Evolutionary conservation across 1,139 yeast species (phyloP).

Genomic region (Pichia sp.): DNA sequence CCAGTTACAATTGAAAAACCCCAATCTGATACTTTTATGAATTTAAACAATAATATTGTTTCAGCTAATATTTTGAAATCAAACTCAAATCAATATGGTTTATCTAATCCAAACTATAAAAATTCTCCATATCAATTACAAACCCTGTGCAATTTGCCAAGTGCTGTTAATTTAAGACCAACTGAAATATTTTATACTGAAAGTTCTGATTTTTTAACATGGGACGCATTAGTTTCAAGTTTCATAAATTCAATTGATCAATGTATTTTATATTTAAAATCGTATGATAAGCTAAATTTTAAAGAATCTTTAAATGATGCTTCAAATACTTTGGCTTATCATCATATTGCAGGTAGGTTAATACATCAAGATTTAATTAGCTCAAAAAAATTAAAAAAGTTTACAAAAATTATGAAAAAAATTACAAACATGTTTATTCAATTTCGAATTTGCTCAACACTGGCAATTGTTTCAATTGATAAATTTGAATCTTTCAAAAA

Average conservation of each 20-base stretch:
- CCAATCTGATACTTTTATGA: conserved; percentile 3
- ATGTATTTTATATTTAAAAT: conserved; percentile 43
- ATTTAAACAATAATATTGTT: background rate
- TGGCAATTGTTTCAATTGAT: conserved; percentile 7
- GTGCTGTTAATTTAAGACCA: conserved; percentile 4
- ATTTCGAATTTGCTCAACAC: conserved; percentile 41
- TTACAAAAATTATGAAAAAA: conserved; percentile 43
- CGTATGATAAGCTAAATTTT: conserved; percentile 45
- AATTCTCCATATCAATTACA: conserved; percentile 1
- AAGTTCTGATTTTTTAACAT: conserved; percentile 49
- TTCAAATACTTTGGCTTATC: conserved; percentile 41
- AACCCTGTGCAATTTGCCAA: conserved; percentile 4
- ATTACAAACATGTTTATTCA: conserved; percentile 51
- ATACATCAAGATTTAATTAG: conserved; percentile 43
- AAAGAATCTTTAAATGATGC: conserved; percentile 45
- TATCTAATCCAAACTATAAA: background rate
- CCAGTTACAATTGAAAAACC: conserved; percentile 12
- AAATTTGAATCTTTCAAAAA: background rate
- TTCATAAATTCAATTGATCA: conserved; percentile 42
- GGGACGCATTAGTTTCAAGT: conserved; percentile 48
- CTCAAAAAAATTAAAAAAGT: conserved; percentile 40
- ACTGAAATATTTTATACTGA: conserved; percentile 39
- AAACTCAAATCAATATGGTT: background rate
- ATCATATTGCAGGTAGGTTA: conserved; percentile 48
- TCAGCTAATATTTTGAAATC: background rate